Evolutionary conservation across 1,139 yeast genomes (phyloP).

Genomic region (Candida frijolesensis): DNA sequence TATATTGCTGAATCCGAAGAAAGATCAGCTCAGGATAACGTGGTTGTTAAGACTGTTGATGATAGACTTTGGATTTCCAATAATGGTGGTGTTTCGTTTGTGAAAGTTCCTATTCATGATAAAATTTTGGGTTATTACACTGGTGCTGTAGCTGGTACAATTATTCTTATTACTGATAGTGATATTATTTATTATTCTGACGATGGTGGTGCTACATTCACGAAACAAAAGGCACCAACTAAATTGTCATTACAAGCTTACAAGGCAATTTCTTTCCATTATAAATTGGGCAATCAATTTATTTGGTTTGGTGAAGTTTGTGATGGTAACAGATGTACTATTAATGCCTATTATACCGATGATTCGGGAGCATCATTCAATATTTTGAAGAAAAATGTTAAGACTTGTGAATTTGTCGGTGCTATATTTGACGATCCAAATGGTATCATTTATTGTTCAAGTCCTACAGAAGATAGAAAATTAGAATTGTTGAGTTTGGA

Average conservation of each 20-base stretch:
- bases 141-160: constrained; percentile 66
- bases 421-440: constrained; percentile 49
- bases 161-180: constrained; percentile 58
- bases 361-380: constrained; percentile 68
- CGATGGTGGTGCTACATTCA: constrained; percentile 69
- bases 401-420: constrained; percentile 69
- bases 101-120: constrained; percentile 47
- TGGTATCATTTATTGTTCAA: constrained; percentile 65
- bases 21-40: constrained; percentile 61
- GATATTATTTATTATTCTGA: constrained; percentile 56
- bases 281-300: constrained; percentile 54
- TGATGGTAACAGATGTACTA: constrained; percentile 49
- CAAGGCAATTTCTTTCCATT: constrained; percentile 58
- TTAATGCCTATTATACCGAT: constrained; percentile 59
- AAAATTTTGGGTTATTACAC: constrained; percentile 55
- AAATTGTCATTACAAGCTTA: constrained; percentile 33
- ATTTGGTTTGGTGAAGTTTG: constrained; percentile 75
- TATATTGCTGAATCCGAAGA: constrained; percentile 51
- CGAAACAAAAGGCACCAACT: constrained; percentile 51
- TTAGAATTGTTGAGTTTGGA: constrained; percentile 30
- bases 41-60: constrained; percentile 60
- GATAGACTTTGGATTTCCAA: constrained; percentile 65
- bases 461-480: constrained; percentile 21
- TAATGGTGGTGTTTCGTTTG: constrained; percentile 73
- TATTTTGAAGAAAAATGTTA: constrained; percentile 51